A percentile compares a stretch with the other conserved stretches of the same genome.
Evolutionary conservation across 306 rosid genomes (phyloP).

Genomic region (Inga oerstediana): DNA sequence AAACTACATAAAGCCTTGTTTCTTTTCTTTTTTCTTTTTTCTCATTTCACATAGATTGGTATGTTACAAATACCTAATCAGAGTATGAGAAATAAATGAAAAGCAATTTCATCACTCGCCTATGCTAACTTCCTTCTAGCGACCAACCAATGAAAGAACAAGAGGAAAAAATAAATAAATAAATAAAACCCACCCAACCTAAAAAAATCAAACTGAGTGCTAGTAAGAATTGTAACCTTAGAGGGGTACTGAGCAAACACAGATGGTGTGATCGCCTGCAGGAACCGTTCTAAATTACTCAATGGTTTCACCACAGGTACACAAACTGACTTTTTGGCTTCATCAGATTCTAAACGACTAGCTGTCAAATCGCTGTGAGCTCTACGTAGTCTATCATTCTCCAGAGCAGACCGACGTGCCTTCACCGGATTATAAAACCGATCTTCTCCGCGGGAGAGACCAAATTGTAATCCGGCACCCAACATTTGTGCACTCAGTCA

Average conservation of each 20-base stretch:
- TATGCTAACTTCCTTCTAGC: not conserved
- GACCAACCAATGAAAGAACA: not conserved
- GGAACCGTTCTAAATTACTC: conserved; percentile 67
- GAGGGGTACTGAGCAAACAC: conserved; percentile 57
- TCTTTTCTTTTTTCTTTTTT: not conserved
- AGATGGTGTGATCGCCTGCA: conserved; percentile 61
- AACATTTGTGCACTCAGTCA: conserved; percentile 39
- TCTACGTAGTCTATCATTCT: conserved; percentile 46
- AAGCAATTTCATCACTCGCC: not conserved
- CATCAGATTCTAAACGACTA: conserved; percentile 23
- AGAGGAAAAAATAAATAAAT: not conserved
- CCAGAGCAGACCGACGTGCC: conserved; percentile 42
- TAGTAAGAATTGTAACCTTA: conserved; percentile 44
- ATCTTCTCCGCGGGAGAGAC: conserved; percentile 56
- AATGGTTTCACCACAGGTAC: conserved; percentile 32
- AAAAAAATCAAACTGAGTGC: not conserved
- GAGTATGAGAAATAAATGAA: not conserved
- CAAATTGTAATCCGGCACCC: conserved; percentile 54
- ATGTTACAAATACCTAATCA: not conserved
- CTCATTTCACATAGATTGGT: not conserved
- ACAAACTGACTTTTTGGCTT: conserved; percentile 18
- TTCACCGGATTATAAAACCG: conserved; percentile 52
- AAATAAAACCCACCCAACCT: not conserved
- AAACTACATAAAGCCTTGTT: not conserved
- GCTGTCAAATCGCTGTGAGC: conserved; percentile 50